Conservation (phyloP, 495 filamentous ascomycete genomes). For the Cenococcum geophilum region DNA sequence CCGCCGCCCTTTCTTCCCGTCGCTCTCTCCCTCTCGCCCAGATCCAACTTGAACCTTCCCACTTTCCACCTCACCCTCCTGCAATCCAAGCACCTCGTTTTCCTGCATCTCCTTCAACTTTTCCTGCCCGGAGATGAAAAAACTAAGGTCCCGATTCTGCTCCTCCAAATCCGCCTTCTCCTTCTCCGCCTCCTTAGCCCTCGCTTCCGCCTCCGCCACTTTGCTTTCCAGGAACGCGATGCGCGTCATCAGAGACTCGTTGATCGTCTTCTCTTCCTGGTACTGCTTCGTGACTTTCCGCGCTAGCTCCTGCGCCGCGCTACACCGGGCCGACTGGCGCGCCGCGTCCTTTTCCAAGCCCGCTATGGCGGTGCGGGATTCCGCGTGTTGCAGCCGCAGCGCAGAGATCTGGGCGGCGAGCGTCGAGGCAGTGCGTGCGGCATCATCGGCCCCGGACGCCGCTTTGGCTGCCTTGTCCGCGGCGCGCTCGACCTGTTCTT, state of each 20-base stretch:
- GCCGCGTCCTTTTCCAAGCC: conserved; percentile 62
- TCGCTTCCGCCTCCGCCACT: conserved; percentile 38
- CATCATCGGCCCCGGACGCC: conserved; percentile 56
- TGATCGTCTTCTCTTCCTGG: conserved; percentile 83
- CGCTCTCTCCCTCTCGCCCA: conserved; percentile 43
- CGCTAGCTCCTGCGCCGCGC: conserved; percentile 68
- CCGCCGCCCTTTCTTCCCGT: conserved; percentile 44
- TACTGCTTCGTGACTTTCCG: conserved; percentile 68
- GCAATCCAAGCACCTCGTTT: conserved; percentile 49
- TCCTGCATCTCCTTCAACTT: conserved; percentile 67
- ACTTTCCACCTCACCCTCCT: conserved; percentile 50
- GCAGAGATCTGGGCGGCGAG: conserved; percentile 48
- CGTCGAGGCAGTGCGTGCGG: conserved; percentile 48
- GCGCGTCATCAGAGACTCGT: conserved; percentile 66
- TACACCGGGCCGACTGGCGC: conserved; percentile 59
- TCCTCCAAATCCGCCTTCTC: conserved; percentile 65
- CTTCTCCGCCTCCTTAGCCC: conserved; percentile 50
- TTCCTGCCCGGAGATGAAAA: conserved; percentile 80
- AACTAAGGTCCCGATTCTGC: conserved; percentile 81
- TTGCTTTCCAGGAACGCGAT: conserved; percentile 57
- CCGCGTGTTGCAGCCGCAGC: conserved; percentile 51
- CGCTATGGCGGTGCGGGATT: conserved; percentile 52
- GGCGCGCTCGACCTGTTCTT: conserved; percentile 84
- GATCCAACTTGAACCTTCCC: conserved; percentile 49
- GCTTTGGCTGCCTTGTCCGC: conserved; percentile 84